A percentile compares a stretch with the other conserved stretches of the same genome.
Conservation (phyloP, 371 early-diverging fungal genomes). For the Quaeritorhiza haematococci region DNA sequence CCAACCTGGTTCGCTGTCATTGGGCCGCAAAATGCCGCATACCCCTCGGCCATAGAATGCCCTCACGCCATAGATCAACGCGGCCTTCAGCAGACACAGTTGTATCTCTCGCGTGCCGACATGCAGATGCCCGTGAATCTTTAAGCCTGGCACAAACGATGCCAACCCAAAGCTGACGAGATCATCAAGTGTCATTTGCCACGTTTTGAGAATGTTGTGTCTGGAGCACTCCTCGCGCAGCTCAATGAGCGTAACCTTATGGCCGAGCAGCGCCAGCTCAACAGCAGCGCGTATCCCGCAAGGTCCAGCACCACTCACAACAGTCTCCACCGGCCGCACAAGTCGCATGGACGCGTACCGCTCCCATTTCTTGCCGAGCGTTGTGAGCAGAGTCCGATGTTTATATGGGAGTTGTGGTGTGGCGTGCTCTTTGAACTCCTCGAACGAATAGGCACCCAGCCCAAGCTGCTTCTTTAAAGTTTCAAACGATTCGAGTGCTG, state of each 20-base stretch:
- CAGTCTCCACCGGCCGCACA: neutral
- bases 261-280: slow-evolving; percentile 23
- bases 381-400: slow-evolving; percentile 7
- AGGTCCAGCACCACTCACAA: slow-evolving; percentile 29
- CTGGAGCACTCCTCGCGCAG: slow-evolving; percentile 26
- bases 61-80: slow-evolving; percentile 23
- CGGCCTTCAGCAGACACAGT: slow-evolving; percentile 24
- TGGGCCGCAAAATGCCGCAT: slow-evolving; percentile 28
- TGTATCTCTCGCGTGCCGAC: slow-evolving; percentile 31
- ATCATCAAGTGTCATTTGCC: slow-evolving; percentile 24
- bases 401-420: slow-evolving; percentile 6
- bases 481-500: too few species aligned
- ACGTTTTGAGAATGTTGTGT: slow-evolving; percentile 40
- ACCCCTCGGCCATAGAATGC: slow-evolving; percentile 21
- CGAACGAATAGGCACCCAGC: too few species aligned
- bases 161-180: slow-evolving; percentile 23
- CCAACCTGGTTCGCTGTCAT: too few species aligned
- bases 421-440: too few species aligned
- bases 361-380: too few species aligned
- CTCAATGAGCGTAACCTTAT: slow-evolving; percentile 24
- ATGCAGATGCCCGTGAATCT: slow-evolving; percentile 22
- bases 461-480: too few species aligned
- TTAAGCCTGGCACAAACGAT: slow-evolving; percentile 19
- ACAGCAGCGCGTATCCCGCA: slow-evolving; percentile 34
- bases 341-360: too few species aligned